phyloP scores from a whole-genome alignment of 495 filamentous ascomycete genomes.

The Tuber calosporum region DNA sequence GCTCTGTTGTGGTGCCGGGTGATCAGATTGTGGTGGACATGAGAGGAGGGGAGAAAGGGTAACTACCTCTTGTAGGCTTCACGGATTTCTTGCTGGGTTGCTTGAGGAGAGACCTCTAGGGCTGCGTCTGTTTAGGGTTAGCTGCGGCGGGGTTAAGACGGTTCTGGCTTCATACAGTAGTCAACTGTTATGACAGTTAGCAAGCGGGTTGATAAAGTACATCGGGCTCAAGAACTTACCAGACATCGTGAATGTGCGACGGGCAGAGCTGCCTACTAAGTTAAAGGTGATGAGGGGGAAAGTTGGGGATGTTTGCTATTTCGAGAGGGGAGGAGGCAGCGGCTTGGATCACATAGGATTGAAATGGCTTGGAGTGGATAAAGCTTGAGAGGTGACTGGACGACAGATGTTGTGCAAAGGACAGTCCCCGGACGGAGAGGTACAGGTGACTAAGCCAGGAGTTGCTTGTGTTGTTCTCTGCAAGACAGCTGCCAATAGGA shows the following conservation, averaged over 20 bases:
- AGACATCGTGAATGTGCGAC: not conserved
- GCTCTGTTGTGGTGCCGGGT: constrained; percentile 52
- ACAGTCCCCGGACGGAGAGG: not conserved
- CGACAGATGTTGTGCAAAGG: not conserved
- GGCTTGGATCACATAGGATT: not conserved
- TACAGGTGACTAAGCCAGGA: not conserved
- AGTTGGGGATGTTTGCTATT: not conserved
- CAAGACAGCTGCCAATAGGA: not conserved
- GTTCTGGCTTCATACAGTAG: not conserved
- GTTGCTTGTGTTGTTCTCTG: not conserved
- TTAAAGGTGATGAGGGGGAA: not conserved
- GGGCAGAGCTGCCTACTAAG: not conserved
- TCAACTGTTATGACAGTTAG: not conserved
- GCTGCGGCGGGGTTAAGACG: constrained; percentile 4
- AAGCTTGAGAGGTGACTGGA: not conserved
- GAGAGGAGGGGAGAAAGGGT: not conserved
- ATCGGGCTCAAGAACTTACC: not conserved
- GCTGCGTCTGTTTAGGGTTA: constrained; percentile 51
- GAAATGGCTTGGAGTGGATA: not conserved
- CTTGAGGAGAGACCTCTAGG: constrained; percentile 65
- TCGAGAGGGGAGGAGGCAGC: not conserved
- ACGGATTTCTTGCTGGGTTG: constrained; percentile 76
- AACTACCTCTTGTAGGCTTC: constrained; percentile 83
- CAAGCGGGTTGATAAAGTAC: not conserved
- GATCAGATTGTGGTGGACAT: constrained; percentile 5